Conservation (phyloP, 225 moss, liverwort and hornwort species). For the Ulota crispa region DNA sequence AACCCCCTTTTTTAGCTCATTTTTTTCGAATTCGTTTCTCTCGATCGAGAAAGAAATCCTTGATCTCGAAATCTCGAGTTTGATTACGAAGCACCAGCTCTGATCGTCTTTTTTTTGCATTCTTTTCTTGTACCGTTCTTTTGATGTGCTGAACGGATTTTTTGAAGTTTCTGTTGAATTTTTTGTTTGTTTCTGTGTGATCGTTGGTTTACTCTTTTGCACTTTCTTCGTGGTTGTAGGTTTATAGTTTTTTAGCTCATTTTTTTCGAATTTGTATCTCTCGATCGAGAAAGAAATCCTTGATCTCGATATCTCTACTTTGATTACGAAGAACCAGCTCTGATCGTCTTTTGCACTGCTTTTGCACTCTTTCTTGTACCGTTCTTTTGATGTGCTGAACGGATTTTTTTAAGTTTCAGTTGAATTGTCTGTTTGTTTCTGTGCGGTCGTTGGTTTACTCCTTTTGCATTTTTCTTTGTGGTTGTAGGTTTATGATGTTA, state of each 20-base stretch:
- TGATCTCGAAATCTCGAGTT: background rate
- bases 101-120: background rate
- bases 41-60: background rate
- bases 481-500: conserved; percentile 58
- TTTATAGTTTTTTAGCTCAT: conserved; percentile 20
- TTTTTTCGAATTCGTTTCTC: background rate
- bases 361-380: background rate
- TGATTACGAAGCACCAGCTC: background rate
- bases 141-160: background rate
- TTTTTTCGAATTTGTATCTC: background rate
- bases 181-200: background rate
- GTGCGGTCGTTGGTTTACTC: background rate
- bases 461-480: background rate
- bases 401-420: background rate
- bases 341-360: too few relatives aligned
- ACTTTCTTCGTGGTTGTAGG: conserved; percentile 30
- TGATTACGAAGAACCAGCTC: background rate
- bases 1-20: background rate
- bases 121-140: background rate
- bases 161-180: background rate
- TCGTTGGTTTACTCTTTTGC: background rate
- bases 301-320: background rate
- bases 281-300: background rate
- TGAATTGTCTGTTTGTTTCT: background rate
- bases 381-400: background rate